Conservation (phyloP, 2,329 filamentous ascomycete species). For the Xylariaceae sp. region DNA sequence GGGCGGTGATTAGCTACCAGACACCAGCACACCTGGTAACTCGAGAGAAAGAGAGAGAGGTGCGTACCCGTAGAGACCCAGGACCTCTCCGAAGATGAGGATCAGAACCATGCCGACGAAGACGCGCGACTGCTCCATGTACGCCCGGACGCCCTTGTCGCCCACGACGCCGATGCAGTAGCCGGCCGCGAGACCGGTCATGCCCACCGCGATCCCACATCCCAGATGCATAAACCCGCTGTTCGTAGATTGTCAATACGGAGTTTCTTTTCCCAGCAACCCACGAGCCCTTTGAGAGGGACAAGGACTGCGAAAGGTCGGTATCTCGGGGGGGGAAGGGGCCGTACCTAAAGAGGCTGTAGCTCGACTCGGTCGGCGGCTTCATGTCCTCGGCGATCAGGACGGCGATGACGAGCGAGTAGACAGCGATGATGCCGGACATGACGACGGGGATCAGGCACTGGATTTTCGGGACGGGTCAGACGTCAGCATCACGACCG, state of each 20-base stretch:
- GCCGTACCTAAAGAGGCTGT: conserved; percentile 75
- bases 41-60: conserved; percentile 10
- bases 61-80: conserved; percentile 88
- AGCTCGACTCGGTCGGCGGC: conserved; percentile 59
- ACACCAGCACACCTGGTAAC: too few species aligned
- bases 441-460: conserved; percentile 87
- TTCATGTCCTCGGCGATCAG: conserved; percentile 86
- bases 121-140: conserved; percentile 92
- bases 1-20: too few species aligned
- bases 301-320: too few species aligned
- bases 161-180: conserved; percentile 96
- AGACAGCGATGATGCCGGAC: conserved; percentile 98
- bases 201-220: conserved; percentile 81
- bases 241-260: conserved; percentile 13
- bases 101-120: conserved; percentile 99
- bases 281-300: too few species aligned
- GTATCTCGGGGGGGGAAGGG: background rate
- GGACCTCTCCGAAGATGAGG: conserved; percentile 94
- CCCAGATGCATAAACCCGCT: conserved; percentile 91
- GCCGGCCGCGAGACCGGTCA: conserved; percentile 87
- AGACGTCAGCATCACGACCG: too few species aligned
- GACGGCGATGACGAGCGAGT: conserved; percentile 93
- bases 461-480: too few species aligned
- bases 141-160: conserved; percentile 86
- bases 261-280: too few species aligned